These are phyloP conservation scores for Agaricus subrufescens DNA, from an alignment of 768 basidiomycete genomes.

Conservation along the genomic window DNA sequence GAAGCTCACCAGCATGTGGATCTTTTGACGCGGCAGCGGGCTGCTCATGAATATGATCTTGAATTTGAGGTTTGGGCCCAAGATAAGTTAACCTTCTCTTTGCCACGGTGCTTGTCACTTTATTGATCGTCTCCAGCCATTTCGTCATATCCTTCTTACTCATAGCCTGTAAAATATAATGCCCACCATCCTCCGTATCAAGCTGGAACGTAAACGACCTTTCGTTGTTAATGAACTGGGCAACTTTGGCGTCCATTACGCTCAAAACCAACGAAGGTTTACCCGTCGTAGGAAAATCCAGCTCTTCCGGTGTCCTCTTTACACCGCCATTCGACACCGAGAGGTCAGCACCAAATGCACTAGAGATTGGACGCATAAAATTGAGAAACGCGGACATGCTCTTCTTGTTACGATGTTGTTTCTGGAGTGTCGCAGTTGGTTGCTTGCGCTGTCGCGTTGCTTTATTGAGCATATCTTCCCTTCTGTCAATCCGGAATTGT, in stretches of 20 bases:
- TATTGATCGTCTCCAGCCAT: conserved; percentile 74
- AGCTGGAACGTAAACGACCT: conserved; percentile 81
- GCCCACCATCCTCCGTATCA: conserved; percentile 84
- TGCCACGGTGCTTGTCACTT: conserved; percentile 67
- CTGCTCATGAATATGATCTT: conserved; percentile 69
- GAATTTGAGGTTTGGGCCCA: conserved; percentile 69
- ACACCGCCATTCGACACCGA: conserved; percentile 27
- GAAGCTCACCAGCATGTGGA: conserved; percentile 63
- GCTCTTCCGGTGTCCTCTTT: conserved; percentile 64
- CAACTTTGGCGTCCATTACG: conserved; percentile 66
- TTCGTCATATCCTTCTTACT: conserved; percentile 66
- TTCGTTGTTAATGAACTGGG: conserved; percentile 72
- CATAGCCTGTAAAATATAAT: conserved; percentile 72
- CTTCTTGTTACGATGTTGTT: conserved; percentile 83
- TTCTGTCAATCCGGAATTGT: conserved; percentile 65
- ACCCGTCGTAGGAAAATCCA: conserved; percentile 68
- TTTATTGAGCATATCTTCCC: conserved; percentile 70
- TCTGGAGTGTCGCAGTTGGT: conserved; percentile 41
- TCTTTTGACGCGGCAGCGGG: conserved; percentile 58
- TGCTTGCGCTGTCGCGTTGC: conserved; percentile 64
- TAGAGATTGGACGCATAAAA: conserved; percentile 87
- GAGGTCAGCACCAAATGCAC: conserved; percentile 70
- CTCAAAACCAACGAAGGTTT: conserved; percentile 76
- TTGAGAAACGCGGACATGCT: conserved; percentile 84
- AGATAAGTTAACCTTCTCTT: conserved; percentile 80